A percentile compares a stretch with the other conserved stretches of the same genome.
These are phyloP conservation scores for Pleurotus cornucopiae DNA, from an alignment of 768 basidiomycete genomes.

Conservation along the genomic window DNA sequence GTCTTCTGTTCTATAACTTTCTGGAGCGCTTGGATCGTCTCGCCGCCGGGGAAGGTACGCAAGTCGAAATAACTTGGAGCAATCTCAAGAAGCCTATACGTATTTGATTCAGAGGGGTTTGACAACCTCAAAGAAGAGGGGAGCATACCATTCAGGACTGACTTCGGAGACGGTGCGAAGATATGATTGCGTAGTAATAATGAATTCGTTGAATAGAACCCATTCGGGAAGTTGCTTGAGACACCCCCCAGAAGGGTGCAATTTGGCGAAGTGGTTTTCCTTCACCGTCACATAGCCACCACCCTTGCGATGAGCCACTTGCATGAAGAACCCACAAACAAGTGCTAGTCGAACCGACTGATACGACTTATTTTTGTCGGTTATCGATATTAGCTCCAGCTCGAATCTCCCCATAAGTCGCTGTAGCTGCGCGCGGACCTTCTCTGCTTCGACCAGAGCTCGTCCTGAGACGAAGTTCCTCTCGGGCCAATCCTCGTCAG, in stretches of 20 bases:
- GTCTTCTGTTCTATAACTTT: conserved; percentile 49
- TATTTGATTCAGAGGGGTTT: background rate
- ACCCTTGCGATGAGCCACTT: conserved; percentile 91
- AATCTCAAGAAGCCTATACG: conserved; percentile 55
- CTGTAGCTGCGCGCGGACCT: conserved; percentile 85
- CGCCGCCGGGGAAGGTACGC: conserved; percentile 57
- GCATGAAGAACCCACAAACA: conserved; percentile 97
- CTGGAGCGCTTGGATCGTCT: conserved; percentile 65
- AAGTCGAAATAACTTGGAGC: conserved; percentile 70
- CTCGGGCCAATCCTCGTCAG: conserved; percentile 90
- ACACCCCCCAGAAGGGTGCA: conserved; percentile 72
- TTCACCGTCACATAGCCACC: conserved; percentile 90
- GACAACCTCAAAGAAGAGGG: background rate
- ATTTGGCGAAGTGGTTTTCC: conserved; percentile 80
- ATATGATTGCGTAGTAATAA: conserved; percentile 82
- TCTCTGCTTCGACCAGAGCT: conserved; percentile 86
- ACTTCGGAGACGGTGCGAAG: conserved; percentile 92
- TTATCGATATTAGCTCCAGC: conserved; percentile 65
- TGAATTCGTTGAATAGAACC: conserved; percentile 94
- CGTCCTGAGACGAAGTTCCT: conserved; percentile 81
- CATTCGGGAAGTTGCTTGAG: conserved; percentile 63
- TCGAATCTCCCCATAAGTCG: conserved; percentile 91
- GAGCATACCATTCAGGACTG: conserved; percentile 73
- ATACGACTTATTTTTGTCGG: conserved; percentile 27
- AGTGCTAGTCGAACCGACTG: conserved; percentile 50